phyloP scores from a whole-genome alignment of 805 yeast genomes.

The Candida dajiaensis region DNA sequence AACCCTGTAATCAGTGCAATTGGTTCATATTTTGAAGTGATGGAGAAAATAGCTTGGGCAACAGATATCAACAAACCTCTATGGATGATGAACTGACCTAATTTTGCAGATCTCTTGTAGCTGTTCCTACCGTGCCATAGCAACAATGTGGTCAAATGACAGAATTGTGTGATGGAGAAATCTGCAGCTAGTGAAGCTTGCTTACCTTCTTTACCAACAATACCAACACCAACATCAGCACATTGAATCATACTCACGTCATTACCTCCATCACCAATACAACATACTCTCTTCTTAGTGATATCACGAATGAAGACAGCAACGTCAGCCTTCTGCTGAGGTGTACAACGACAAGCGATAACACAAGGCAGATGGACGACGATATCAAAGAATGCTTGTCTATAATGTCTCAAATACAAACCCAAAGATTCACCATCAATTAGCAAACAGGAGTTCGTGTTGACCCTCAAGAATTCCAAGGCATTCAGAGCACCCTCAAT shows the following conservation, averaged over 20 bases:
- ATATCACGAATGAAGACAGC: conserved; percentile 70
- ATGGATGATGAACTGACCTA: conserved; percentile 94
- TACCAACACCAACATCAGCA: conserved; percentile 98
- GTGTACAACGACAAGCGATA: conserved; percentile 97
- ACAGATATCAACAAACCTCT: conserved; percentile 91
- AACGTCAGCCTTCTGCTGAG: conserved; percentile 97
- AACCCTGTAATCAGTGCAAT: conserved; percentile 93
- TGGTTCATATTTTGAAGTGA: conserved; percentile 86
- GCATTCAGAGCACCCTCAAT: conserved; percentile 65
- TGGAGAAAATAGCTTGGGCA: conserved; percentile 90
- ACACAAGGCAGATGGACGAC: conserved; percentile 85
- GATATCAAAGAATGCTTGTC: conserved; percentile 68
- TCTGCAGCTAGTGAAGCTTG: conserved; percentile 98
- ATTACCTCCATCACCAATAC: conserved; percentile 99
- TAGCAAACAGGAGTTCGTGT: conserved; percentile 60
- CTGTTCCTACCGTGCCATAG: conserved; percentile 99
- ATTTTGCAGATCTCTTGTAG: conserved; percentile 89
- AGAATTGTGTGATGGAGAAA: conserved; percentile 88
- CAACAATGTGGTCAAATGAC: conserved; percentile 76
- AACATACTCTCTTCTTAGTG: conserved; percentile 89
- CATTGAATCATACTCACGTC: conserved; percentile 99
- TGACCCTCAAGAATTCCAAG: conserved; percentile 63
- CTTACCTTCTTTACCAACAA: conserved; percentile 97
- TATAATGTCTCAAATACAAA: conserved; percentile 54
- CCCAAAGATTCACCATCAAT: conserved; percentile 93